These are phyloP conservation scores for Selaginella moellendorffii DNA, from an alignment of 75 land plant genomes.

Conservation along the genomic window DNA sequence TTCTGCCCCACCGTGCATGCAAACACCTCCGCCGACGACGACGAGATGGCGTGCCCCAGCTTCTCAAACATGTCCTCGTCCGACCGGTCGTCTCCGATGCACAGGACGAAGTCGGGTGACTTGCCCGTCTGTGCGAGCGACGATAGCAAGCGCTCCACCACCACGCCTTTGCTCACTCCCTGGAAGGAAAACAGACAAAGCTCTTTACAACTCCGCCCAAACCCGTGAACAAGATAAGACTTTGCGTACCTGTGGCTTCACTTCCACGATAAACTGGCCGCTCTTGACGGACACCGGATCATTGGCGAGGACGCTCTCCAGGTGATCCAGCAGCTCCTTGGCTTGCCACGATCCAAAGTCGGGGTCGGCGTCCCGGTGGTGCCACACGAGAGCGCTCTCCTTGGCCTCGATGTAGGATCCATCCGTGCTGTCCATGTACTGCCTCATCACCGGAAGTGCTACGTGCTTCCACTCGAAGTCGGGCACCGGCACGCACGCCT, in stretches of 20 bases:
- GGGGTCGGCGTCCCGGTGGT: conserved; percentile 61
- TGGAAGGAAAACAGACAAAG: conserved; percentile 16
- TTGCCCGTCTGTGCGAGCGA: conserved; percentile 28
- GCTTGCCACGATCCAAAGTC: conserved; percentile 79
- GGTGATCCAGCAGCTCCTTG: conserved; percentile 58
- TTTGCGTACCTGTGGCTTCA: conserved; percentile 42
- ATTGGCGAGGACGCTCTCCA: conserved; percentile 70
- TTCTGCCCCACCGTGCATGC: conserved; percentile 48
- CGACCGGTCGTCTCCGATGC: conserved; percentile 75
- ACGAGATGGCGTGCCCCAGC: conserved; percentile 10
- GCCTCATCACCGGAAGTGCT: conserved; percentile 36
- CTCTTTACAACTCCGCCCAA: not conserved
- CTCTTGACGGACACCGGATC: conserved; percentile 52
- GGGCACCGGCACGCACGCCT: conserved; percentile 4
- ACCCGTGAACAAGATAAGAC: not conserved
- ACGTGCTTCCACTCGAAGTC: conserved; percentile 36
- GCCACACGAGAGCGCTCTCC: conserved; percentile 64
- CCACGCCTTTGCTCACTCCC: conserved; percentile 67
- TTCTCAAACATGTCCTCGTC: conserved; percentile 83
- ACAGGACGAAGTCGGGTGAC: conserved; percentile 66
- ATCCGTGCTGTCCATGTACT: conserved; percentile 43
- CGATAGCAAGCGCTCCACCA: conserved; percentile 39
- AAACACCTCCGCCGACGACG: conserved; percentile 20
- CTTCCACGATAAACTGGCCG: conserved; percentile 50
- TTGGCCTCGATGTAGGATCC: conserved; percentile 45